These are phyloP conservation scores for Solanum hybrid DNA, from an alignment of 305 asterid species.

Conservation along the genomic window DNA sequence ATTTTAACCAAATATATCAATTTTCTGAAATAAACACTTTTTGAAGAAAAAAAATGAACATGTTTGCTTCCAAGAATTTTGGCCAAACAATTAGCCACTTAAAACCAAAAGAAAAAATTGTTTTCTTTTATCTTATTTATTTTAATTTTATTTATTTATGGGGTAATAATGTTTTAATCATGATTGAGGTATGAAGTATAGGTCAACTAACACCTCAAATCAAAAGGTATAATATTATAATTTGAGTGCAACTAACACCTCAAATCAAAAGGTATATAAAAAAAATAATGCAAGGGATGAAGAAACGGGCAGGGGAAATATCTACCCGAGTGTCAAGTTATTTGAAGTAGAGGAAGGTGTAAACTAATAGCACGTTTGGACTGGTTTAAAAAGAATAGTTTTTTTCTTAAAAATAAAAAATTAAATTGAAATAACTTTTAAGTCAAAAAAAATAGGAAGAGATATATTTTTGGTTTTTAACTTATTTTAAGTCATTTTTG, in stretches of 20 bases:
- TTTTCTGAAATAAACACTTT: neutral
- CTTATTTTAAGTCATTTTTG: too few relatives aligned
- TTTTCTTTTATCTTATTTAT: neutral
- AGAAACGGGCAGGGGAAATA: neutral
- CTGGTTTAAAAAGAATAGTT: too few relatives aligned
- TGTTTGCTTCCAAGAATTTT: neutral
- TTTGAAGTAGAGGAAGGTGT: neutral
- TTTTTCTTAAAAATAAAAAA: too few relatives aligned
- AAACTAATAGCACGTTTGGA: too few relatives aligned
- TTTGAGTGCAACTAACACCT: neutral
- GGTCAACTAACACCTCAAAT: neutral
- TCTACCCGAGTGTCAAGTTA: conserved; percentile 2
- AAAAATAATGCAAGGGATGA: neutral
- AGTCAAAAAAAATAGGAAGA: too few relatives aligned
- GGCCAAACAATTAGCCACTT: neutral
- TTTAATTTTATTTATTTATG: neutral
- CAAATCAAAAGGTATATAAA: neutral
- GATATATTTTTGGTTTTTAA: too few relatives aligned
- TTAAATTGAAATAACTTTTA: too few relatives aligned
- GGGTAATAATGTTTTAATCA: neutral
- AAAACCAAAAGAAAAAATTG: neutral
- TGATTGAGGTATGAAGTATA: neutral
- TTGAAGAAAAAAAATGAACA: neutral
- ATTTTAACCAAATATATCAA: neutral
- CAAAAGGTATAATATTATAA: neutral